Conservation (phyloP, 2,329 filamentous ascomycete species). For the Penicillium sclerotigenum region DNA sequence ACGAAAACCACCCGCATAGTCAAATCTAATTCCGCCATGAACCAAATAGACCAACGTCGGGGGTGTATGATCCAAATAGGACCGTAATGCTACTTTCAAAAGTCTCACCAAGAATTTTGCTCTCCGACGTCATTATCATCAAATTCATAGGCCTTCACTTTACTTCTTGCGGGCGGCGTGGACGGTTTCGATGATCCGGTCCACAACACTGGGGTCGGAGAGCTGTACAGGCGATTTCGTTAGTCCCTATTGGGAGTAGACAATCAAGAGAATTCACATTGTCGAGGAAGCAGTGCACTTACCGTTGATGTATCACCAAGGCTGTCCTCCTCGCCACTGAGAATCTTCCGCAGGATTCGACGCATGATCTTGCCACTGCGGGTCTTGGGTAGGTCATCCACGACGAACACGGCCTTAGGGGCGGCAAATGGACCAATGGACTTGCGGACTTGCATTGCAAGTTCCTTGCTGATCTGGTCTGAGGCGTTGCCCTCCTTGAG, state of each 20-base stretch:
- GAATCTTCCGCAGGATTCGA: slow-evolving; percentile 91
- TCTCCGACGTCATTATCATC: slow-evolving; percentile 23
- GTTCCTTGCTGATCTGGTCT: slow-evolving; percentile 85
- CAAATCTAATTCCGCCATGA: background rate
- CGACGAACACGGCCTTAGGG: slow-evolving; percentile 86
- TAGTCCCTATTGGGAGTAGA: slow-evolving; percentile 2
- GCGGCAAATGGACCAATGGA: slow-evolving; percentile 97
- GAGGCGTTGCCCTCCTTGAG: slow-evolving; percentile 78
- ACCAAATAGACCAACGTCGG: background rate
- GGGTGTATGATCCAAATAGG: background rate
- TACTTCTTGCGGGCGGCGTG: slow-evolving; percentile 50
- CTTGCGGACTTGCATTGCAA: slow-evolving; percentile 91
- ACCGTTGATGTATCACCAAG: slow-evolving; percentile 90
- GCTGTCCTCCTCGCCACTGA: slow-evolving; percentile 95
- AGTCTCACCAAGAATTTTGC: slow-evolving; percentile 10
- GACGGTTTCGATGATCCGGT: slow-evolving; percentile 81
- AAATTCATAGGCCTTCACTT: slow-evolving; percentile 15
- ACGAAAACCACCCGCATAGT: slow-evolving; percentile 3
- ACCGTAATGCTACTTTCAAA: background rate
- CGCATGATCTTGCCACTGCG: slow-evolving; percentile 99
- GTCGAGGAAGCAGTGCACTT: slow-evolving; percentile 40
- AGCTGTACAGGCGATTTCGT: slow-evolving; percentile 52
- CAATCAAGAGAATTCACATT: background rate
- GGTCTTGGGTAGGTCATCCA: slow-evolving; percentile 95
- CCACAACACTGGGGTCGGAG: slow-evolving; percentile 83